A percentile compares a stretch with the other conserved stretches of the same genome.
Evolutionary conservation across 192 early-diverging fungal genomes (phyloP).

Genomic region (Umbelopsis sp.): DNA sequence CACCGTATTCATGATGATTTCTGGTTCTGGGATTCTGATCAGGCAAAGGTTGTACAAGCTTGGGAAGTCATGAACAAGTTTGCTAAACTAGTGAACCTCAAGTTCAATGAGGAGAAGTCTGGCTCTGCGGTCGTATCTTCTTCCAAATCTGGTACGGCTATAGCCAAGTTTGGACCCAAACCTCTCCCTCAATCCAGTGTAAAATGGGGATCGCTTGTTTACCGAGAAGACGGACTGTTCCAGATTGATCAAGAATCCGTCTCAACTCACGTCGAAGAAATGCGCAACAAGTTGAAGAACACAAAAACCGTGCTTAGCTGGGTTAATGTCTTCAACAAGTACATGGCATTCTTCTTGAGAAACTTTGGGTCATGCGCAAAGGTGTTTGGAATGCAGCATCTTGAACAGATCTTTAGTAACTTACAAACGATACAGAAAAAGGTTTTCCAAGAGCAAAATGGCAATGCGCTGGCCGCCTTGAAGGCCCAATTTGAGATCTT

Average conservation of each 20-base stretch:
- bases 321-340: slow-evolving; percentile 28
- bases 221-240: slow-evolving; percentile 7
- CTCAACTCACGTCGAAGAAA: slow-evolving; percentile 14
- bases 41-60: slow-evolving; percentile 16
- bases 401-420: slow-evolving; percentile 1
- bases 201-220: slow-evolving; percentile 17
- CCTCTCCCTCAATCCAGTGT: slow-evolving; percentile 21
- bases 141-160: not conserved
- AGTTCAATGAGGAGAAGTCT: slow-evolving; percentile 25
- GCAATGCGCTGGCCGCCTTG: slow-evolving; percentile 13
- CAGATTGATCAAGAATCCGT: not conserved
- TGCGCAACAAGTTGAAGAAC: not conserved
- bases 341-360: slow-evolving; percentile 21
- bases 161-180: slow-evolving; percentile 7
- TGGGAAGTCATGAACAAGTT: slow-evolving; percentile 17
- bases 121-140: slow-evolving; percentile 21
- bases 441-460: slow-evolving; percentile 16
- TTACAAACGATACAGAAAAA: slow-evolving; percentile 15
- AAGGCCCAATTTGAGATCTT: not conserved
- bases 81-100: not conserved
- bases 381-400: slow-evolving; percentile 10
- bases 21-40: slow-evolving; percentile 25
- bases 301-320: slow-evolving; percentile 22
- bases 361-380: slow-evolving; percentile 8
- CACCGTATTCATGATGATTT: slow-evolving; percentile 26